Percentiles rank a stretch among this genome's conserved stretches.
Conservation (phyloP, 2,329 filamentous ascomycete genomes). For the Colletotrichum lentis region DNA sequence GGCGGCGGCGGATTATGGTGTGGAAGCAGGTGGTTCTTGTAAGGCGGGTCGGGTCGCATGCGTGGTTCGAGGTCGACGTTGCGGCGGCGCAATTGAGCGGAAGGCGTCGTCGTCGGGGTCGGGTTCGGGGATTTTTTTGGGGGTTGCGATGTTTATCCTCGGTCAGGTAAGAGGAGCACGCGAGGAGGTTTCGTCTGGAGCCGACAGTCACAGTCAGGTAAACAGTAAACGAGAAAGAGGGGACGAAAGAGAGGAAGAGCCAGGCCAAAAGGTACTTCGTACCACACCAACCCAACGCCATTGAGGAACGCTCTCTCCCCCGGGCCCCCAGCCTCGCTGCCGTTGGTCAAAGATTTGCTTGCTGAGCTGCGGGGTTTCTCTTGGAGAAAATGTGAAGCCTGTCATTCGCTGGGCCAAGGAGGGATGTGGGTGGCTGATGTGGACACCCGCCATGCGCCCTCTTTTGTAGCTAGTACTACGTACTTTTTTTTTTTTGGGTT, state of each 20-base stretch:
- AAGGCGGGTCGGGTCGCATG: slow-evolving; percentile 12
- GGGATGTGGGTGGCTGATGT: slow-evolving; percentile 17
- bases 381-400: slow-evolving; percentile 34
- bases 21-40: slow-evolving; percentile 1
- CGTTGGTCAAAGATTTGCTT: slow-evolving; percentile 37
- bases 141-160: slow-evolving; percentile 37
- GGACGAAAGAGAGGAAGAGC: background rate
- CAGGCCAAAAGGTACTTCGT: background rate
- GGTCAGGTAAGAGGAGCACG: slow-evolving; percentile 37
- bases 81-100: slow-evolving; percentile 23
- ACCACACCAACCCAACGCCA: slow-evolving; percentile 7
- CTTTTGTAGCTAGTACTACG: background rate
- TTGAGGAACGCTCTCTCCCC: slow-evolving; percentile 20
- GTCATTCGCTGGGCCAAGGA: slow-evolving; percentile 18
- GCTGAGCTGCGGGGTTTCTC: slow-evolving; percentile 36
- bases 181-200: slow-evolving; percentile 31
- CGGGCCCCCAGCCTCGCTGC: slow-evolving; percentile 34
- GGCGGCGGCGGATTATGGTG: slow-evolving; percentile 21
- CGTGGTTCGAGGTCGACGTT: slow-evolving; percentile 4
- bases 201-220: background rate
- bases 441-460: slow-evolving; percentile 5
- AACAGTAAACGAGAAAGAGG: slow-evolving; percentile 11
- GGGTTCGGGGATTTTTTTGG: slow-evolving; percentile 11
- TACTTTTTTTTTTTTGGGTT: too few species aligned
- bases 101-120: slow-evolving; percentile 11